A percentile compares a stretch with the other conserved stretches of the same genome.
Evolutionary conservation across 2,329 filamentous ascomycete species (phyloP).

Genomic region (Pestalotiopsis sp.): DNA sequence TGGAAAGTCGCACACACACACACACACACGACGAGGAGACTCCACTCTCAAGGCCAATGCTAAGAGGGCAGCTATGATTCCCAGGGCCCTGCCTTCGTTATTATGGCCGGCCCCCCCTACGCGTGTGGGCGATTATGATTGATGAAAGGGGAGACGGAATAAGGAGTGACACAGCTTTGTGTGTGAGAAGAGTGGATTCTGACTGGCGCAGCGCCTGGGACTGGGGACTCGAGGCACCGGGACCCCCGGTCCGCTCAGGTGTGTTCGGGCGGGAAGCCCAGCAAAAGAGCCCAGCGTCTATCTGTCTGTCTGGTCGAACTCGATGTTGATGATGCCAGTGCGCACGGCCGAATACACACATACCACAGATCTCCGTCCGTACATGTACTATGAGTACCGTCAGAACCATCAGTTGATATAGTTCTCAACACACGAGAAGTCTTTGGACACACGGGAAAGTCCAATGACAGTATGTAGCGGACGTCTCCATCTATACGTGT

Average conservation of each 20-base stretch:
- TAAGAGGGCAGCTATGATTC: constrained; percentile 17
- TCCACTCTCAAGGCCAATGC: constrained; percentile 9
- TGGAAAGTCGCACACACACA: neutral
- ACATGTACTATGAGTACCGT: neutral
- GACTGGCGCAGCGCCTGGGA: constrained; percentile 2
- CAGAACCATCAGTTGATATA: no score
- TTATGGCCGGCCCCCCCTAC: constrained; percentile 10
- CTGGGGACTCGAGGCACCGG: constrained; percentile 14
- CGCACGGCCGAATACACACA: neutral
- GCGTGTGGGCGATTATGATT: constrained; percentile 18
- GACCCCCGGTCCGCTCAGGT: constrained; percentile 12
- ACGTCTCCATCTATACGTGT: neutral
- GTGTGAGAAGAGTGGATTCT: constrained; percentile 39
- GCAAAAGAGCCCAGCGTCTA: neutral
- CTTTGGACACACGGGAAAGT: neutral
- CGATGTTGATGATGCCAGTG: neutral
- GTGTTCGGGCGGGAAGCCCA: neutral
- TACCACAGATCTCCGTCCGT: neutral
- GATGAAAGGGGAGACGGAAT: constrained; percentile 37
- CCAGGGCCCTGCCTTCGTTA: neutral
- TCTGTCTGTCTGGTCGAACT: neutral
- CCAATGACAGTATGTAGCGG: neutral
- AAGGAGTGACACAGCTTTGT: constrained; percentile 38
- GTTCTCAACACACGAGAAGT: no score
- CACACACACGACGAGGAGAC: neutral